Percentiles rank a stretch among this genome's conserved stretches.
phyloP scores from a whole-genome alignment of 2,329 filamentous ascomycete genomes.

The Penicillium sp. region DNA sequence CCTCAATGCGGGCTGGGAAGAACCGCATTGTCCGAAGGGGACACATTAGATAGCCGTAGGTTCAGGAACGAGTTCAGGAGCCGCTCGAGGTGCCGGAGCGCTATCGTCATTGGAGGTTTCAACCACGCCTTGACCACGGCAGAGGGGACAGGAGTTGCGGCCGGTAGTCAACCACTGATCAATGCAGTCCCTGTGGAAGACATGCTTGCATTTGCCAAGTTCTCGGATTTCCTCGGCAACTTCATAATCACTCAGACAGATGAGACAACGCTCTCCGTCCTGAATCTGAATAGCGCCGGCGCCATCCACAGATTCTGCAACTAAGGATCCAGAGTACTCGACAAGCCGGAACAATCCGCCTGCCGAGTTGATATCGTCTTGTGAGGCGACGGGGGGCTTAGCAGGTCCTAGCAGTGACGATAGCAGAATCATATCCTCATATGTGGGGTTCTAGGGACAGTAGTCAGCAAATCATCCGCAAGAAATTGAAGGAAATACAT shows the following conservation, averaged over 20 bases:
- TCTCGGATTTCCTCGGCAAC: conserved; percentile 59
- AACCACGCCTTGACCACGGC: conserved; percentile 42
- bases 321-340: conserved; percentile 40
- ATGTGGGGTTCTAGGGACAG: conserved; percentile 55
- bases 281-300: conserved; percentile 34
- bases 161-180: conserved; percentile 68
- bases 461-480: conserved; percentile 11
- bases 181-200: conserved; percentile 68
- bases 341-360: conserved; percentile 60
- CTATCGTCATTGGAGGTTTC: conserved; percentile 29
- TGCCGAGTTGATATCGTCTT: conserved; percentile 62
- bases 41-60: conserved; percentile 8
- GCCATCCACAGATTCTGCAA: conserved; percentile 49
- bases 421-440: conserved; percentile 70
- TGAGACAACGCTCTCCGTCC: conserved; percentile 60
- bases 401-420: conserved; percentile 66
- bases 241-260: conserved; percentile 67
- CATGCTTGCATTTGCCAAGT: conserved; percentile 62
- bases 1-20: background rate
- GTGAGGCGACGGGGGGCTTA: conserved; percentile 66
- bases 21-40: background rate
- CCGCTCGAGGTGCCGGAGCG: conserved; percentile 12
- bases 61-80: conserved; percentile 15
- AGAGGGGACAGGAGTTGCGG: conserved; percentile 41
- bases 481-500: conserved; percentile 24